A percentile compares a stretch with the other conserved stretches of the same genome.
phyloP scores from a whole-genome alignment of 176 grass and related monocot species.

The Melocanna baccifera region DNA sequence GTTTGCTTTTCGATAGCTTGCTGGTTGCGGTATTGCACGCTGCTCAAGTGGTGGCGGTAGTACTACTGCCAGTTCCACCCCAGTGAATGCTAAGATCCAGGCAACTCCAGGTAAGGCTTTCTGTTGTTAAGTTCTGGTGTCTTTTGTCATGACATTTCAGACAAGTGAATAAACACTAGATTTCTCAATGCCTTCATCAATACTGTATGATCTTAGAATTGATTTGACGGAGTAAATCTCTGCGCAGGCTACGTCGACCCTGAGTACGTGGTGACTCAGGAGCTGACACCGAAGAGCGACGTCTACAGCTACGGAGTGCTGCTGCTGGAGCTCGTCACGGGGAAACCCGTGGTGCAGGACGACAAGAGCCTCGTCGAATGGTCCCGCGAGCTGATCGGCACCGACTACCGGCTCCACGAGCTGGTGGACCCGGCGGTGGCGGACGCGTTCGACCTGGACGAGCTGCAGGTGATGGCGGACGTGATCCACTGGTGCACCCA shows the following conservation, averaged over 20 bases:
- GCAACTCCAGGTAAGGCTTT: conserved; percentile 58
- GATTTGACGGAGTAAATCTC: not conserved
- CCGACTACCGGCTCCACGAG: conserved; percentile 60
- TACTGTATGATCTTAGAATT: not conserved
- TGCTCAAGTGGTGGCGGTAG: conserved; percentile 32
- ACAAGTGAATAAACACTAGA: not conserved
- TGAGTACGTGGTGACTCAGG: conserved; percentile 55
- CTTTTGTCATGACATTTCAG: not conserved
- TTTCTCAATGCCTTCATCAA: not conserved
- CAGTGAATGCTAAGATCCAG: conserved; percentile 43
- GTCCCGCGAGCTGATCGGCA: conserved; percentile 62
- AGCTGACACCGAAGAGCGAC: conserved; percentile 72
- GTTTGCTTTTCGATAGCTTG: conserved; percentile 50
- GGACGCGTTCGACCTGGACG: conserved; percentile 69
- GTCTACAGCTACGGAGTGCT: conserved; percentile 88
- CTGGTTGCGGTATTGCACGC: conserved; percentile 51
- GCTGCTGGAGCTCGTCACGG: conserved; percentile 80
- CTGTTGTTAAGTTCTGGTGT: not conserved
- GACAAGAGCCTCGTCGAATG: conserved; percentile 57
- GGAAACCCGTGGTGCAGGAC: conserved; percentile 54
- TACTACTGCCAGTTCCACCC: conserved; percentile 16
- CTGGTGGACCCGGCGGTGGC: conserved; percentile 69
- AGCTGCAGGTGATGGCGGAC: conserved; percentile 74
- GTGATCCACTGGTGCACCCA: conserved; percentile 85
- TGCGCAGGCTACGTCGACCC: conserved; percentile 72